Percentiles rank a stretch among this genome's conserved stretches.
These are phyloP conservation scores for Jasminum sambac DNA, from an alignment of 257 asterid species.

Conservation along the genomic window DNA sequence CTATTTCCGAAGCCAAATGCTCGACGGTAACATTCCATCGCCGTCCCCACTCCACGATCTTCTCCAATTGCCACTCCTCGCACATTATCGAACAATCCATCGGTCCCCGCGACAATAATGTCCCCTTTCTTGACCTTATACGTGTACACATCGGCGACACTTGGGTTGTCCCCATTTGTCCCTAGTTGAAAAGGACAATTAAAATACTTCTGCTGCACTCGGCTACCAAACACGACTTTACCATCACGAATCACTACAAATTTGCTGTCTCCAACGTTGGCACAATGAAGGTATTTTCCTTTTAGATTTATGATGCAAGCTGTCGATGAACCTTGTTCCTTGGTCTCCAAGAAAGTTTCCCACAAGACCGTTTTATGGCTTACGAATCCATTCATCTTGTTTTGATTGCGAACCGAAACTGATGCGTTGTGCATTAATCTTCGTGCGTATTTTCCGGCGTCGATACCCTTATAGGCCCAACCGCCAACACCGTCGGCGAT, in stretches of 20 bases:
- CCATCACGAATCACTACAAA: constrained; percentile 29
- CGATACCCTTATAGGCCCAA: constrained; percentile 18
- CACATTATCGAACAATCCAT: too few species aligned
- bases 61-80: too few species aligned
- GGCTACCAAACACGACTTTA: constrained; percentile 11
- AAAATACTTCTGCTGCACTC: constrained; percentile 18
- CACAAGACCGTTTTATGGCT: constrained; percentile 24
- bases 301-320: constrained; percentile 25
- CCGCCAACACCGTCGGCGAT: constrained; percentile 39
- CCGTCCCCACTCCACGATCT: too few species aligned
- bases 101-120: too few species aligned
- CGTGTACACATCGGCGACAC: constrained; percentile 22
- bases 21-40: too few species aligned
- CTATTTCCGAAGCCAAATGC: too few species aligned
- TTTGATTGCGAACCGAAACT: not conserved
- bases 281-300: not conserved
- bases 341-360: constrained; percentile 21
- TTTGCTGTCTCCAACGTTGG: constrained; percentile 32
- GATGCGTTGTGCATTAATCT: constrained; percentile 24
- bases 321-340: constrained; percentile 28
- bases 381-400: not conserved
- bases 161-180: too few species aligned
- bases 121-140: too few species aligned
- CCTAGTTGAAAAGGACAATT: constrained; percentile 35
- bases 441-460: constrained; percentile 29